Percentiles rank a stretch among this genome's conserved stretches.
phyloP scores from a whole-genome alignment of 2,329 filamentous ascomycete genomes.

The Talaromyces sp. region DNA sequence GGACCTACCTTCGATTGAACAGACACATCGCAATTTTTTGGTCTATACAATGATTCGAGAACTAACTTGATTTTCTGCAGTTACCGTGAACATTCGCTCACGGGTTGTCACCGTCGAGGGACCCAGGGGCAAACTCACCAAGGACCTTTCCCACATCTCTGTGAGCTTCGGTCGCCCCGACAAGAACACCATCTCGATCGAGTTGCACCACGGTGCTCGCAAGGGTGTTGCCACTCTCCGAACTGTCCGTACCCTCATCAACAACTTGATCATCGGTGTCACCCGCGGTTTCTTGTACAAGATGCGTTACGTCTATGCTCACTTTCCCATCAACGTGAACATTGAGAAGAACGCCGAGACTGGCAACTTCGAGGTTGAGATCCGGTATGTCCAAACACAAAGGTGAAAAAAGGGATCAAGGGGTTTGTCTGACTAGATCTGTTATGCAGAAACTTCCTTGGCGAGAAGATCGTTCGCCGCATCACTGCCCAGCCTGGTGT shows the following conservation, averaged over 20 bases:
- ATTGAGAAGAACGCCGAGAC: constrained; percentile 94
- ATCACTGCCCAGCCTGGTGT: constrained; percentile 88
- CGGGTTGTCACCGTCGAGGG: constrained; percentile 95
- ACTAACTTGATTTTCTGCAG: constrained; percentile 52
- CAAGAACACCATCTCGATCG: constrained; percentile 87
- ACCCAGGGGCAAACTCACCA: constrained; percentile 92
- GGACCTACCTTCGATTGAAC: neutral
- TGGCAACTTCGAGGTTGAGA: constrained; percentile 86
- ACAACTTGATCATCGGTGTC: constrained; percentile 97
- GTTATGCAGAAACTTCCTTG: constrained; percentile 78
- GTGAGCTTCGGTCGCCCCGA: constrained; percentile 90
- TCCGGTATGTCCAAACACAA: constrained; percentile 64
- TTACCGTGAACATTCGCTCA: constrained; percentile 98
- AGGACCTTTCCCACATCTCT: constrained; percentile 94
- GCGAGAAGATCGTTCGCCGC: constrained; percentile 97
- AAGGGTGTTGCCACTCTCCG: constrained; percentile 98
- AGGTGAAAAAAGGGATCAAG: neutral
- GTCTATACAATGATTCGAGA: neutral
- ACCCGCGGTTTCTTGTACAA: constrained; percentile 99
- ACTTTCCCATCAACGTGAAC: constrained; percentile 99
- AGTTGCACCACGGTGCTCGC: constrained; percentile 96
- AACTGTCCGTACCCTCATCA: constrained; percentile 95
- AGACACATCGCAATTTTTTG: neutral
- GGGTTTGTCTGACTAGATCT: constrained; percentile 17
- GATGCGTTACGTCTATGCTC: constrained; percentile 99